A percentile compares a stretch with the other conserved stretches of the same genome.
phyloP scores from a whole-genome alignment of 192 early-diverging fungal genomes.

The Coemansia sp. region DNA sequence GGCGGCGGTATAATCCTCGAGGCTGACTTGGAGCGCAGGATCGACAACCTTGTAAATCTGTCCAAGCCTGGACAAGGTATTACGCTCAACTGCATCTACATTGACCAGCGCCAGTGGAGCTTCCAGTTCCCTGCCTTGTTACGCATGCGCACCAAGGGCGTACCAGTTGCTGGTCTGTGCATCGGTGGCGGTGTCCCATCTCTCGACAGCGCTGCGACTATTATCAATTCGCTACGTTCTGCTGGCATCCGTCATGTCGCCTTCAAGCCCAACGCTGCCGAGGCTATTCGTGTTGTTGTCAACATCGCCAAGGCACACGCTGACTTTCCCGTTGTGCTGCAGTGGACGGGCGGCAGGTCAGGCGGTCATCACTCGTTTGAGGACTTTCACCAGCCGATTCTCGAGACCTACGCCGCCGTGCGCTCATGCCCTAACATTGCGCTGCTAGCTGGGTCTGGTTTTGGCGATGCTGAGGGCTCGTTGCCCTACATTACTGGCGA shows the following conservation, averaged over 20 bases:
- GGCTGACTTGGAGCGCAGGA: slow-evolving; percentile 63
- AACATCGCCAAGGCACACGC: slow-evolving; percentile 83
- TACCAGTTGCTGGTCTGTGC: slow-evolving; percentile 89
- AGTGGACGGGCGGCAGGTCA: slow-evolving; percentile 96
- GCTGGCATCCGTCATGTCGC: slow-evolving; percentile 77
- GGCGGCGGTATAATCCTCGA: slow-evolving; percentile 90
- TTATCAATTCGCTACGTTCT: slow-evolving; percentile 71
- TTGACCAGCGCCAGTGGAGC: slow-evolving; percentile 85
- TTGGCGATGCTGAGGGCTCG: slow-evolving; percentile 83
- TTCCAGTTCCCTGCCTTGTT: slow-evolving; percentile 79
- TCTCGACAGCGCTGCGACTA: slow-evolving; percentile 79
- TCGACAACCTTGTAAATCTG: slow-evolving; percentile 70
- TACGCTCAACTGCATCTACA: slow-evolving; percentile 88
- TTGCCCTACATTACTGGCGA: slow-evolving; percentile 92
- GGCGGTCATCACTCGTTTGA: slow-evolving; percentile 98
- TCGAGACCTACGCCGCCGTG: slow-evolving; percentile 66
- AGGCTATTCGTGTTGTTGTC: slow-evolving; percentile 78
- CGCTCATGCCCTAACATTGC: slow-evolving; percentile 77
- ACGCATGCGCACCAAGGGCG: slow-evolving; percentile 77
- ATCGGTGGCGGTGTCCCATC: slow-evolving; percentile 92
- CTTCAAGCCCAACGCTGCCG: slow-evolving; percentile 83
- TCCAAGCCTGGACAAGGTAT: slow-evolving; percentile 81
- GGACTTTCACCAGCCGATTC: slow-evolving; percentile 90
- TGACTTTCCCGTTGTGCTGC: slow-evolving; percentile 85
- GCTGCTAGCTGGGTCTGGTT: slow-evolving; percentile 88